Percentiles rank a stretch among this genome's conserved stretches.
Conservation (phyloP, 1,284 basidiomycete genomes). For the Apiotrichum gamsii region DNA sequence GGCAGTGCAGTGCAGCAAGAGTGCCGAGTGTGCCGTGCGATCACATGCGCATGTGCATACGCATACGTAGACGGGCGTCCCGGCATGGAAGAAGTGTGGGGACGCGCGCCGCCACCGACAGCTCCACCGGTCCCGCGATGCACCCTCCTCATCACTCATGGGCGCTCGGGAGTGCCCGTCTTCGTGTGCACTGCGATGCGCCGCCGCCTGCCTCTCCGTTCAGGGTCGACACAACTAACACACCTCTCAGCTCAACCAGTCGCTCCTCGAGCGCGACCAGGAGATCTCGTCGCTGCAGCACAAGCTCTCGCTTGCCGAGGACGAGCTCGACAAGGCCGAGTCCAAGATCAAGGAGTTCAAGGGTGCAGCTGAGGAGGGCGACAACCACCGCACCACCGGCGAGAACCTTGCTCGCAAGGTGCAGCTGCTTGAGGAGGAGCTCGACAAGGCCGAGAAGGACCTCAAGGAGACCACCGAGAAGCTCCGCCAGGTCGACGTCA, state of each 20-base stretch:
- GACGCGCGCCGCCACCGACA: too few species aligned
- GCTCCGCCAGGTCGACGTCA: slow-evolving; percentile 83
- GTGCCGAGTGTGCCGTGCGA: too few species aligned
- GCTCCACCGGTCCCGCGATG: too few species aligned
- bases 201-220: too few species aligned
- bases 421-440: slow-evolving; percentile 86
- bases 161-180: too few species aligned
- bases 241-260: slow-evolving; percentile 42
- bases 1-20: too few species aligned
- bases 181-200: too few species aligned
- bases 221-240: too few species aligned
- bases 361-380: slow-evolving; percentile 62
- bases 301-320: slow-evolving; percentile 65
- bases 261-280: slow-evolving; percentile 77
- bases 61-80: too few species aligned
- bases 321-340: slow-evolving; percentile 72
- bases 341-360: slow-evolving; percentile 67
- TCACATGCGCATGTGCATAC: too few species aligned
- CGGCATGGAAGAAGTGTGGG: too few species aligned
- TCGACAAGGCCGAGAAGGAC: slow-evolving; percentile 94
- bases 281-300: slow-evolving; percentile 77
- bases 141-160: too few species aligned
- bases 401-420: slow-evolving; percentile 81
- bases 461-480: slow-evolving; percentile 93
- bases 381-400: slow-evolving; percentile 64